Evolutionary conservation across 108 stramenopile species (phyloP), one percentile per base, ranked within the genome.

Genomic region (Pseudonitzschia multiseries): DNA sequence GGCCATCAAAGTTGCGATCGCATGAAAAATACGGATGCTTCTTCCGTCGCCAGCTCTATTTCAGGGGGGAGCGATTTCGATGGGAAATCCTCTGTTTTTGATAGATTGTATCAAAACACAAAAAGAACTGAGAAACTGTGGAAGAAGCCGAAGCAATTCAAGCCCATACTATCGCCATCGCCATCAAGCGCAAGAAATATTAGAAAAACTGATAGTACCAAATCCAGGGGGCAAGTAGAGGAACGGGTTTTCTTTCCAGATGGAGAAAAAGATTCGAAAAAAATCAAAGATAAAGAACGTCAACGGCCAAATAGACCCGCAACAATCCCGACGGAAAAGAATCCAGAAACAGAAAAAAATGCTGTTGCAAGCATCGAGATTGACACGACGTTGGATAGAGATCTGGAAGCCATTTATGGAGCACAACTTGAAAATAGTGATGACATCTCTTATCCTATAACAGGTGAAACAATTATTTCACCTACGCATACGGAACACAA

Each of bases 51-150:
- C 40, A 62, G 61, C 61, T n/a, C 61, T 31, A 10, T 62, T 4
- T 62, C 61, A 20, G 61, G 33, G 31, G 61, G 10, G 32, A 62
- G 33, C 36, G 61, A 56, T 26, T 56, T 2, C 54, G 54, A 56
- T 3, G 54, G 26, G 20, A 26, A 22, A 12, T 9, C 21, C 2
- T 56, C 61, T 33, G 61, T 33, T 0, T 62, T 62, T 40, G 33
- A 62, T 31, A 62, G 79, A 26, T 59, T 79, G 69, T 65, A 79
- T 74, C 72, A 62, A 1, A 74, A 74, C 42, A 50, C 69, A 44
- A 79, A 79, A 52, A 65, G 79, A 42, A 22, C 79, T 1, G 65
- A 70, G 44, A 77, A 40, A 28, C 32, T 73, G 53, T 79, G 79
- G 79, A 73, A 66, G 27, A 32, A 57, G 24, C 76, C 76, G 24